phyloP scores from a whole-genome alignment of 148 eudicot genomes.

The Amaranthus cruentus region DNA sequence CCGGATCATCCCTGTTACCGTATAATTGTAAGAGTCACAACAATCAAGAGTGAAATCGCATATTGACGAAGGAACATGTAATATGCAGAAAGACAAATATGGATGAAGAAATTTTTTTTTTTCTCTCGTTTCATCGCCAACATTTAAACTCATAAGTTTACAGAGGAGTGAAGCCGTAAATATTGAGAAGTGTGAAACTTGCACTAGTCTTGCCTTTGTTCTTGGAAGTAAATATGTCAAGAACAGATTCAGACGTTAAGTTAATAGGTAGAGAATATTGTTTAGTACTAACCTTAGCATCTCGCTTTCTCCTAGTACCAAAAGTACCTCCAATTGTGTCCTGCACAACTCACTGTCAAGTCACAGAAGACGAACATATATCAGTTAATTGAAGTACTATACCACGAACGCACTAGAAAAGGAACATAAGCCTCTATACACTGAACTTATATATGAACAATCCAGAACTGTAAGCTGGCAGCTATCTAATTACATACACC shows the following conservation, averaged over 20 bases:
- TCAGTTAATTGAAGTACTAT: conserved; percentile 6
- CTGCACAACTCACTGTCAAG: conserved; percentile 23
- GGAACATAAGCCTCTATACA: conserved; percentile 6
- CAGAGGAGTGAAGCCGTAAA: neutral
- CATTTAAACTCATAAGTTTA: neutral
- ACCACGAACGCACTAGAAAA: neutral
- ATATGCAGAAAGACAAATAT: neutral
- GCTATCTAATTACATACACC: neutral
- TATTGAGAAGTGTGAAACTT: neutral
- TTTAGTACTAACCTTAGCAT: conserved; percentile 17
- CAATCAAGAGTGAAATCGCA: no score
- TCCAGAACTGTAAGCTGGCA: neutral
- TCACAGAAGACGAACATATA: conserved; percentile 1
- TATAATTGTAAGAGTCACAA: no score
- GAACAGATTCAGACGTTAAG: neutral
- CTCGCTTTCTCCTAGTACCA: conserved; percentile 19
- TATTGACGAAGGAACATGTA: neutral
- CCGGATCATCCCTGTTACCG: no score
- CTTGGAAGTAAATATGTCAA: neutral
- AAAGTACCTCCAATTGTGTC: conserved; percentile 19
- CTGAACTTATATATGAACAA: neutral
- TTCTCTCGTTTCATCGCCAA: neutral
- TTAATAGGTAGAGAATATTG: neutral
- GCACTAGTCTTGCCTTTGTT: neutral
- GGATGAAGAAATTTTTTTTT: neutral